Evolutionary conservation across 495 filamentous ascomycete genomes (phyloP).

Genomic region (Hypoxylon subgilvum): DNA sequence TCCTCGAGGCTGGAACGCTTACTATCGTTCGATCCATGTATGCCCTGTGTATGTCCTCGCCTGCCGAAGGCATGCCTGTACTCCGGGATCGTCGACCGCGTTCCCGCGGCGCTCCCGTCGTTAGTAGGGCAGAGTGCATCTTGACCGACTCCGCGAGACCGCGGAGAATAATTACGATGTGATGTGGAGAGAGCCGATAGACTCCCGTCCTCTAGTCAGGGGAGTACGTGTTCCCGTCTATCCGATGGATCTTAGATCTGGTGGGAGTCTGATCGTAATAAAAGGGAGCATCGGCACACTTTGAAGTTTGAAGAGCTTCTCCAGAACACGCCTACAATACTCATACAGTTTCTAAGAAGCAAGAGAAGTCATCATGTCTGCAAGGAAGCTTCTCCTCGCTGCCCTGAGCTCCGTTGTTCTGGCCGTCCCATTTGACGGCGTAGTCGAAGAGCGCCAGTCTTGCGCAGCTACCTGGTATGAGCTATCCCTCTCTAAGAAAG

Average conservation of each 20-base stretch:
- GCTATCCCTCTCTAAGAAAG: background rate
- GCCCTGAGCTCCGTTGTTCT: conserved; percentile 44
- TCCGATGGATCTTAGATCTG: conserved; percentile 16
- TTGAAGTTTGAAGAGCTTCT: background rate
- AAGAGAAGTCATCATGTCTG: conserved; percentile 31
- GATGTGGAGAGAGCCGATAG: background rate
- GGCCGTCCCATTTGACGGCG: conserved; percentile 43
- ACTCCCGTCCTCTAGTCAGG: background rate
- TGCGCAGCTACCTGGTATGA: conserved; percentile 45
- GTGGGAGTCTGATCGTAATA: conserved; percentile 3
- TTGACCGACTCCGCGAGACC: conserved; percentile 1
- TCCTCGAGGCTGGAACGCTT: conserved; percentile 3
- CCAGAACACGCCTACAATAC: conserved; percentile 1
- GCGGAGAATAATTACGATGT: background rate
- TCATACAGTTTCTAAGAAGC: background rate
- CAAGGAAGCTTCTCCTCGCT: conserved; percentile 37
- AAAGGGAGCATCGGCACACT: conserved; percentile 13
- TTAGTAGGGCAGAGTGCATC: background rate
- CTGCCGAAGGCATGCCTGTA: conserved; percentile 1
- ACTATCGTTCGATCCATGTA: conserved; percentile 1
- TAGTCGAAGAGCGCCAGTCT: conserved; percentile 49
- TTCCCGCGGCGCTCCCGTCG: conserved; percentile 10
- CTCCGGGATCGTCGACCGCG: conserved; percentile 27
- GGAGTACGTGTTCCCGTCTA: conserved; percentile 28
- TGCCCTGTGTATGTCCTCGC: conserved; percentile 4